These are phyloP conservation scores for Beauveria australis DNA, from an alignment of 2,329 filamentous ascomycete genomes.

Conservation along the genomic window DNA sequence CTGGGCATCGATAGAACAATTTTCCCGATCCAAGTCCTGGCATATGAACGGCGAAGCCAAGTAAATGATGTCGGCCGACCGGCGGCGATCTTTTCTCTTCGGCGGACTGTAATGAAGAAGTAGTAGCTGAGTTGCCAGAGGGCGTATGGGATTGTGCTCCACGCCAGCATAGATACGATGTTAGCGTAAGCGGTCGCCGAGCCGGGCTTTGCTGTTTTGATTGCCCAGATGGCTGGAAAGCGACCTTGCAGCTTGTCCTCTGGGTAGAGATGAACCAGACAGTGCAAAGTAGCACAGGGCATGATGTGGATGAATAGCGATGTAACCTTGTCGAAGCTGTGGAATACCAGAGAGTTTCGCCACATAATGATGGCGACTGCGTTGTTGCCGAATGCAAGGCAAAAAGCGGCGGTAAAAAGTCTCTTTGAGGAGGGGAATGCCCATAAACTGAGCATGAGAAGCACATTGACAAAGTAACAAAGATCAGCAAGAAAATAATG, in stretches of 20 bases:
- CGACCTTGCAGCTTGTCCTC: slow-evolving; percentile 54
- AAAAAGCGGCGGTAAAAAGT: slow-evolving; percentile 86
- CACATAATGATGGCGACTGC: slow-evolving; percentile 98
- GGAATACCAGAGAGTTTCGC: slow-evolving; percentile 96
- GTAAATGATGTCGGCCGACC: slow-evolving; percentile 95
- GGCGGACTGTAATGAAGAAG: slow-evolving; percentile 87
- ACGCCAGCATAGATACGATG: slow-evolving; percentile 77
- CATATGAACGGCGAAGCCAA: slow-evolving; percentile 88
- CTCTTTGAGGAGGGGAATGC: slow-evolving; percentile 83
- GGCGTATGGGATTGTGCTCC: slow-evolving; percentile 88
- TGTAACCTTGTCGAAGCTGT: slow-evolving; percentile 96
- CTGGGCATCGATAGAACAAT: slow-evolving; percentile 72
- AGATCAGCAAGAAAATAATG: slow-evolving; percentile 97
- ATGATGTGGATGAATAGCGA: slow-evolving; percentile 99
- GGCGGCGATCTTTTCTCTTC: slow-evolving; percentile 91
- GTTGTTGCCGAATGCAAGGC: slow-evolving; percentile 91
- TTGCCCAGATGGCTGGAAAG: slow-evolving; percentile 79
- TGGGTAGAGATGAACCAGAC: slow-evolving; percentile 75
- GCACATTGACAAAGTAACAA: slow-evolving; percentile 95
- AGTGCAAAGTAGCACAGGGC: slow-evolving; percentile 90
- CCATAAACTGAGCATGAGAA: slow-evolving; percentile 78
- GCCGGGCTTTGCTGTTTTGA: slow-evolving; percentile 61
- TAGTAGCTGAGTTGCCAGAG: slow-evolving; percentile 92
- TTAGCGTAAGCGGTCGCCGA: slow-evolving; percentile 71
- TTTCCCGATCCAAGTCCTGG: slow-evolving; percentile 80